These are phyloP conservation scores for Halenospora varia DNA, from an alignment of 495 filamentous ascomycete species.

Conservation along the genomic window DNA sequence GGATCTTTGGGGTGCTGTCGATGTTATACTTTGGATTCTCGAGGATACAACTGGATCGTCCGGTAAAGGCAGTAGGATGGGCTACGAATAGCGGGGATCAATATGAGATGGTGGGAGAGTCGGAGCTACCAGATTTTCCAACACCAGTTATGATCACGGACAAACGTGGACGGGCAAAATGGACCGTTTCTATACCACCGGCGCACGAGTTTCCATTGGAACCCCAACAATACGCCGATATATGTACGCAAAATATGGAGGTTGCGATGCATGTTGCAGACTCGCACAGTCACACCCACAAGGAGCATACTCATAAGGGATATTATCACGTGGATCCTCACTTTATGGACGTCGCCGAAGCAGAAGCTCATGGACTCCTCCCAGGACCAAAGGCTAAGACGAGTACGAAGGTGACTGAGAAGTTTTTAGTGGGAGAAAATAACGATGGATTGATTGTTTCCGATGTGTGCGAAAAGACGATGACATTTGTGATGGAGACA, in stretches of 20 bases:
- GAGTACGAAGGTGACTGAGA: slow-evolving; percentile 23
- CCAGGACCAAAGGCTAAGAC: slow-evolving; percentile 28
- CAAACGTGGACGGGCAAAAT: slow-evolving; percentile 50
- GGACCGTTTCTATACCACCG: slow-evolving; percentile 68
- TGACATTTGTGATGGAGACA: slow-evolving; percentile 70
- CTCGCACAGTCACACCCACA: slow-evolving; percentile 35
- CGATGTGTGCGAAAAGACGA: slow-evolving; percentile 55
- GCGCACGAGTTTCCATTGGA: slow-evolving; percentile 54
- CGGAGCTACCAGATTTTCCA: slow-evolving; percentile 49
- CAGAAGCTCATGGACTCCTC: slow-evolving; percentile 52
- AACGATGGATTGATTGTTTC: slow-evolving; percentile 32
- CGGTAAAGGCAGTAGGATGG: slow-evolving; percentile 30
- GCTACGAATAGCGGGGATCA: slow-evolving; percentile 26
- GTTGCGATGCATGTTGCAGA: slow-evolving; percentile 47
- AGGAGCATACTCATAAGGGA: slow-evolving; percentile 34
- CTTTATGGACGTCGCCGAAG: slow-evolving; percentile 65
- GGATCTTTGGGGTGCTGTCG: slow-evolving; percentile 34
- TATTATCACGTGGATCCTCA: slow-evolving; percentile 58
- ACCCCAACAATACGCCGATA: slow-evolving; percentile 51
- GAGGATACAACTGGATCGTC: slow-evolving; percentile 7
- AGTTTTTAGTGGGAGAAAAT: slow-evolving; percentile 32
- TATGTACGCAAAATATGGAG: slow-evolving; percentile 55
- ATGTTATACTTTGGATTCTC: slow-evolving; percentile 32
- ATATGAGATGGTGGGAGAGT: slow-evolving; percentile 49
- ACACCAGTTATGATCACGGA: slow-evolving; percentile 56